Evolutionary conservation across 306 rosid genomes (phyloP).

Genomic region (Rosa chinensis): DNA sequence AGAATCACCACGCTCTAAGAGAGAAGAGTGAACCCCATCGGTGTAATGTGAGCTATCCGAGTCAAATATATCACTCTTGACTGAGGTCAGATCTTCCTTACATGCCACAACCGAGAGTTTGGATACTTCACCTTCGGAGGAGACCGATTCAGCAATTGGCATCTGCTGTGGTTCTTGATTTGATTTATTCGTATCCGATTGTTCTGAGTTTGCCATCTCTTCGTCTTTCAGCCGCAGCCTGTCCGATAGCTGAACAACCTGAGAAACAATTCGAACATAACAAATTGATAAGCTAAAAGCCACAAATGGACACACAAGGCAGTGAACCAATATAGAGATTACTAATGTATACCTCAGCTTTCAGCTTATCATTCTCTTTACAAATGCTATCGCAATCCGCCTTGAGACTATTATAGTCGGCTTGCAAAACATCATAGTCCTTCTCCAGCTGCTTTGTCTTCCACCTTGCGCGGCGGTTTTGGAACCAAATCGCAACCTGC

Average conservation of each 20-base stretch:
- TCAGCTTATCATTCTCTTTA: conserved; percentile 57
- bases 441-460: conserved; percentile 80
- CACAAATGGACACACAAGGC: background rate
- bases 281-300: background rate
- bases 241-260: conserved; percentile 57
- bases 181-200: conserved; percentile 38
- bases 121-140: conserved; percentile 58
- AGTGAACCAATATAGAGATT: background rate
- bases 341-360: conserved; percentile 51
- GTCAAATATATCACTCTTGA: conserved; percentile 67
- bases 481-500: conserved; percentile 96
- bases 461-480: conserved; percentile 87
- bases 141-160: conserved; percentile 32
- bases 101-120: conserved; percentile 44
- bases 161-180: conserved; percentile 29
- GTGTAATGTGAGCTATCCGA: conserved; percentile 66
- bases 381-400: conserved; percentile 52
- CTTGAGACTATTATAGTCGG: conserved; percentile 51
- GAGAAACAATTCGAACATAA: conserved; percentile 4
- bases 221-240: conserved; percentile 44
- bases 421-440: conserved; percentile 59
- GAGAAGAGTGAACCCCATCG: conserved; percentile 57
- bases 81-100: conserved; percentile 62
- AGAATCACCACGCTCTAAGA: conserved; percentile 54
- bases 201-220: conserved; percentile 25